Evolutionary conservation across 169 alveolate species (phyloP).

Genomic region (Condylostoma magnum): DNA sequence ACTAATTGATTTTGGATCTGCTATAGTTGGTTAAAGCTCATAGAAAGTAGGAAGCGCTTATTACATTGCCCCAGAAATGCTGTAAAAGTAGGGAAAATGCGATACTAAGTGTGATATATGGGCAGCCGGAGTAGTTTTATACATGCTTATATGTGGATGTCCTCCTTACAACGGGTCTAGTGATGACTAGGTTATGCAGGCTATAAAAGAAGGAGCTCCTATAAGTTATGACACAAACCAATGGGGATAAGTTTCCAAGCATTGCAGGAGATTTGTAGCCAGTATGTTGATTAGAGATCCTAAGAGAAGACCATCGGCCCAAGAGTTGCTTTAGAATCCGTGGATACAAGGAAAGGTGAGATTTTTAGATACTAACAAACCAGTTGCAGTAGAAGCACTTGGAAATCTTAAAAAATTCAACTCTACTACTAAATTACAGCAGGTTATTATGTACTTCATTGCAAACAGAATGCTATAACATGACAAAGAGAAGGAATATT

Average conservation of each 20-base stretch:
- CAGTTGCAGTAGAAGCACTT: slow-evolving; percentile 6
- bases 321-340: slow-evolving; percentile 13
- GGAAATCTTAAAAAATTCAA: slow-evolving; percentile 18
- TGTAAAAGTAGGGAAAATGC: background rate
- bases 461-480: background rate
- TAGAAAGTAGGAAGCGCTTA: background rate
- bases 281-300: slow-evolving; percentile 2
- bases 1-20: background rate
- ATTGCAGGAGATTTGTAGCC: slow-evolving; percentile 10
- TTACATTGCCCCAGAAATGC: slow-evolving; percentile 25
- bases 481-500: background rate
- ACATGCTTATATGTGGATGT: background rate
- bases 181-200: slow-evolving; percentile 69
- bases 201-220: slow-evolving; percentile 36
- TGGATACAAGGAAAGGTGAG: slow-evolving; percentile 7
- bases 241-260: slow-evolving; percentile 17
- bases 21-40: background rate
- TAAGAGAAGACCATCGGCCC: slow-evolving; percentile 2
- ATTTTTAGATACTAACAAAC: slow-evolving; percentile 9
- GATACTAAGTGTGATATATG: background rate
- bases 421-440: slow-evolving; percentile 5
- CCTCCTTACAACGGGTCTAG: slow-evolving; percentile 81
- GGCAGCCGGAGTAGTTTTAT: slow-evolving; percentile 25
- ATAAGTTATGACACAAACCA: slow-evolving; percentile 15
- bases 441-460: background rate